Conservation (phyloP, 371 early-diverging fungal genomes). For the Circinella umbellata region DNA sequence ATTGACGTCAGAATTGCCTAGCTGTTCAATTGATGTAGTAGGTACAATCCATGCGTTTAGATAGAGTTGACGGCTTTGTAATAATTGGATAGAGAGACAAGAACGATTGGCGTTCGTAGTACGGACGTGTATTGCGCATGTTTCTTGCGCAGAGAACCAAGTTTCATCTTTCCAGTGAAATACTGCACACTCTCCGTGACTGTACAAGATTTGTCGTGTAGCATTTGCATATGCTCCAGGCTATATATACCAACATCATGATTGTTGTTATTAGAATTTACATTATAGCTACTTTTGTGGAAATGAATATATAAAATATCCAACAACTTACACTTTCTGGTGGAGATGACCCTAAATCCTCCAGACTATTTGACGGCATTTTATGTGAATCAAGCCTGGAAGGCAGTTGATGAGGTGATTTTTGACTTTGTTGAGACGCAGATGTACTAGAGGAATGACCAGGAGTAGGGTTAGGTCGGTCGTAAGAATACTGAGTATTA, state of each 20-base stretch:
- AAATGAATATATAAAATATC: neutral
- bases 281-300: no score
- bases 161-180: slow-evolving; percentile 53
- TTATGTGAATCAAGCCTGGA: slow-evolving; percentile 17
- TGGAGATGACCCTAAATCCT: slow-evolving; percentile 32
- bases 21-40: slow-evolving; percentile 34
- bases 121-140: slow-evolving; percentile 40
- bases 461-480: neutral
- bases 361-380: neutral
- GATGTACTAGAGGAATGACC: slow-evolving; percentile 10
- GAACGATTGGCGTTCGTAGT: slow-evolving; percentile 37
- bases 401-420: slow-evolving; percentile 17
- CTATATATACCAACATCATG: neutral
- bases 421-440: slow-evolving; percentile 6
- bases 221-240: slow-evolving; percentile 29
- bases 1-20: slow-evolving; percentile 45
- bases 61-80: slow-evolving; percentile 39
- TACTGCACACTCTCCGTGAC: slow-evolving; percentile 41
- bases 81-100: slow-evolving; percentile 42
- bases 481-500: neutral
- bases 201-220: slow-evolving; percentile 37
- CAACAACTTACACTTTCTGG: slow-evolving; percentile 34
- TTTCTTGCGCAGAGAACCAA: slow-evolving; percentile 50
- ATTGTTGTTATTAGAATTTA: no score
- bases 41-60: slow-evolving; percentile 53